Conservation (phyloP, 345 rosid species). For the Stellera chamaejasme region DNA sequence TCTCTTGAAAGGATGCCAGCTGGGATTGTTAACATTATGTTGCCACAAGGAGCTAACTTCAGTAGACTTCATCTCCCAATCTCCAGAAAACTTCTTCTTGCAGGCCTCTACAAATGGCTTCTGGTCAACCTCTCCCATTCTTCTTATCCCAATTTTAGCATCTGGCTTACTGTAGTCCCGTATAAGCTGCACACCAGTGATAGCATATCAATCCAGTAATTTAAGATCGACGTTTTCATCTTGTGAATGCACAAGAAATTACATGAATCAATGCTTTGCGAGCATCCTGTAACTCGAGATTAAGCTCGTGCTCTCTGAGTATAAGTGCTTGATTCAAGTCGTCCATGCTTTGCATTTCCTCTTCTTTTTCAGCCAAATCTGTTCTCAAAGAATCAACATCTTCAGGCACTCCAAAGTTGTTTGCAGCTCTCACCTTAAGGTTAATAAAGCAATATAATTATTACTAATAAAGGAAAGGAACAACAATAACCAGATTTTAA, state of each 20-base stretch:
- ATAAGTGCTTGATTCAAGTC: conserved; percentile 7
- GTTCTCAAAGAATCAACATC: conserved; percentile 1
- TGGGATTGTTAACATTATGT: conserved; percentile 4
- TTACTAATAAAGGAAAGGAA: too few species aligned
- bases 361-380: conserved; percentile 15
- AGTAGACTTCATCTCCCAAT: conserved; percentile 6
- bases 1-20: conserved; percentile 19
- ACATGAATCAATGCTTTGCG: conserved; percentile 17
- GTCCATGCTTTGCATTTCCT: conserved; percentile 6
- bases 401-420: too few species aligned
- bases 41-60: conserved; percentile 16
- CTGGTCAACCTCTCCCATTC: conserved; percentile 20
- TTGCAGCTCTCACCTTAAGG: too few species aligned
- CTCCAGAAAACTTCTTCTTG: conserved; percentile 9
- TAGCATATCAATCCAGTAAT: neutral
- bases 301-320: conserved; percentile 11
- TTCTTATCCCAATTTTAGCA: conserved; percentile 8
- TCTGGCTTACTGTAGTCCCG: conserved; percentile 1
- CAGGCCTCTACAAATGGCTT: conserved; percentile 12
- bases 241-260: neutral
- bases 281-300: conserved; percentile 24
- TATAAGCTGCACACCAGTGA: conserved; percentile 9
- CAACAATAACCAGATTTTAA: too few species aligned
- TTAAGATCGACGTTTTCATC: neutral
- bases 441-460: too few species aligned